Base-by-base conservation (phyloP, 2,329 filamentous ascomycete species). In the Claviceps fusiformis region DNA sequence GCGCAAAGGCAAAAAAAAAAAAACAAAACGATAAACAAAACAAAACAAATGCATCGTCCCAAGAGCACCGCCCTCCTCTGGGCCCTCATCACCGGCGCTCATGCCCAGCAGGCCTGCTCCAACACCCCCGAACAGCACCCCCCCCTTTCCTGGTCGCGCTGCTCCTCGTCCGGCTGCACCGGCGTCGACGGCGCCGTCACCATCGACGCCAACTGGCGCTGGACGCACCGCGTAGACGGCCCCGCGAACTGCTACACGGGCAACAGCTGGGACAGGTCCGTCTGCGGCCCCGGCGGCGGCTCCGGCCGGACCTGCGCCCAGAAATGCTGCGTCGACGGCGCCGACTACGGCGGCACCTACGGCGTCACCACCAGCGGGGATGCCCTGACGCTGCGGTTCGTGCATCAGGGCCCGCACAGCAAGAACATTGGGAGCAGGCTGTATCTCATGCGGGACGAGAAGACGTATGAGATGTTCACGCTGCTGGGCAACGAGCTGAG, bases 21-120 rank as follows among this genome's bases (percentile, higher is more conserved):
- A 49, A 19, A 33, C n/a, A 33, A 2, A 33, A 17, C 43, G 7
- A 44, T 17, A n/a, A 44, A 24, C 43, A 24, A 10, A 44, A 24
- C 43, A 24, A 10, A 19, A 50, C 8, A 50, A 19, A 50, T 41
- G 35, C 35, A 41, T n/a, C 24, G 11, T 19, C 7, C n/a, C 19
- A 15, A 11, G 10, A 17, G 5, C 11, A 17, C 29, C 29, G 15
- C 24, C 35, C 33, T n/a, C 49, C 49, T 50, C 49, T 50, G 35
- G 33, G 19, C 33, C 19, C 19, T 50, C 35, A 5, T 41, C 13
- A 17, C 49, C 37, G 55, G 59, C 5, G 61, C 55, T 52, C 59
- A 58, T 33, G 76, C 75, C 57, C 80, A 83, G 65, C 70, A 77
- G 62, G 75, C 69, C 54, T 80, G 79, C 65, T 70, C 70, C 35